These are phyloP conservation scores for Mariannaea sp. DNA, from an alignment of 2,329 filamentous ascomycete species.

Conservation along the genomic window DNA sequence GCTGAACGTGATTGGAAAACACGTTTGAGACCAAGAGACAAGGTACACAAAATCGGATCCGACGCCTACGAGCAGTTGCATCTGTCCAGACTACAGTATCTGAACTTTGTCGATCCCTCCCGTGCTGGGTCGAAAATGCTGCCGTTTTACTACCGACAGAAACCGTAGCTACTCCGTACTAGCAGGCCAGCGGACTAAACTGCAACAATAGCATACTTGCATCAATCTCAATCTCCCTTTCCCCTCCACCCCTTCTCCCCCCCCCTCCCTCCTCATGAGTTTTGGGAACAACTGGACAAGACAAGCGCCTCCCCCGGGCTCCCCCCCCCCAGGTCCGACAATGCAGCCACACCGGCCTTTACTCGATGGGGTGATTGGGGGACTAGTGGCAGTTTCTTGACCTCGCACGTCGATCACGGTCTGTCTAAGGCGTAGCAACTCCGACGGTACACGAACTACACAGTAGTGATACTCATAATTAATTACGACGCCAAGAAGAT, in stretches of 20 bases:
- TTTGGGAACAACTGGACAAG: no score
- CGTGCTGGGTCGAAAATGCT: slow-evolving; percentile 14
- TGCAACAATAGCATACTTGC: not conserved
- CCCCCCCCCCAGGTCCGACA: no score
- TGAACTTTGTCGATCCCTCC: slow-evolving; percentile 19
- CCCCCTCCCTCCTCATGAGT: no score
- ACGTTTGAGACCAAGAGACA: not conserved
- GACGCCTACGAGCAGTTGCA: no score
- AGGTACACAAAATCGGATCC: slow-evolving; percentile 7
- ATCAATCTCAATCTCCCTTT: not conserved
- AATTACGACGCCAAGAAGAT: not conserved
- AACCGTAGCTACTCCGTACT: no score
- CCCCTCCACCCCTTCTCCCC: no score
- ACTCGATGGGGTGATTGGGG: not conserved
- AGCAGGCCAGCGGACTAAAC: not conserved
- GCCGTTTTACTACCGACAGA: no score
- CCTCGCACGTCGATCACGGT: slow-evolving; percentile 4
- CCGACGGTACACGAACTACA: no score
- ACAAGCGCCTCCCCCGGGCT: no score
- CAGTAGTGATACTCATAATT: slow-evolving; percentile 1
- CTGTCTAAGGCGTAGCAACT: not conserved
- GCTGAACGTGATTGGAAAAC: slow-evolving; percentile 15
- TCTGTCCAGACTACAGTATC: no score
- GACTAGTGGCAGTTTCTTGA: not conserved
- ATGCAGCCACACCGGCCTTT: not conserved